phyloP scores from a whole-genome alignment of 768 basidiomycete species.

The Tylopilus plumbeoviolaceoides region DNA sequence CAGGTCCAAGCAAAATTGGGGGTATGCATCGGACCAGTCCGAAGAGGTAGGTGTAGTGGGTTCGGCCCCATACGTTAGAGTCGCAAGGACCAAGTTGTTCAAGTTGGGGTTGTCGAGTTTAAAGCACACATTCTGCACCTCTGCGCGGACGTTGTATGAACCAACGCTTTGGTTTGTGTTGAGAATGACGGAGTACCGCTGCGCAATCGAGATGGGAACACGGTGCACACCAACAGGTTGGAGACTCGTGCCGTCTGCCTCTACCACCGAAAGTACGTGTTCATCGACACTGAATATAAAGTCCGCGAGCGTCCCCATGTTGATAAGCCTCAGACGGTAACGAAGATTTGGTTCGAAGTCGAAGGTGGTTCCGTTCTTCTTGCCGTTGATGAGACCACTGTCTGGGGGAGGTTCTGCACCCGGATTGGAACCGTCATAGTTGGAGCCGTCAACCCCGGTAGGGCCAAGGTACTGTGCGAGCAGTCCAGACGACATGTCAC shows the following conservation, averaged over 20 bases:
- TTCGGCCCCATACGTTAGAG: slow-evolving; percentile 25
- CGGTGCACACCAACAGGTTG: slow-evolving; percentile 36
- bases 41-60: slow-evolving; percentile 22
- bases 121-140: slow-evolving; percentile 32
- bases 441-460: slow-evolving; percentile 24
- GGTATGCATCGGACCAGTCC: slow-evolving; percentile 27
- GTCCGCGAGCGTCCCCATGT: slow-evolving; percentile 45
- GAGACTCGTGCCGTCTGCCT: slow-evolving; percentile 45
- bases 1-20: slow-evolving; percentile 22
- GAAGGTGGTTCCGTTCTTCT: slow-evolving; percentile 22
- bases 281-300: slow-evolving; percentile 43
- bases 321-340: slow-evolving; percentile 47
- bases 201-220: slow-evolving; percentile 42
- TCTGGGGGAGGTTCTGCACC: slow-evolving; percentile 38
- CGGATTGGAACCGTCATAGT: slow-evolving; percentile 28
- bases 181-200: slow-evolving; percentile 49
- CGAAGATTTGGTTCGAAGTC: slow-evolving; percentile 32
- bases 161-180: slow-evolving; percentile 36
- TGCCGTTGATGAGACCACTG: slow-evolving; percentile 34
- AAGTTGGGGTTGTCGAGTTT: slow-evolving; percentile 28
- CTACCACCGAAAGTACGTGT: slow-evolving; percentile 44
- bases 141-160: slow-evolving; percentile 36
- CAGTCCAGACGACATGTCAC: slow-evolving; percentile 28
- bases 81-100: slow-evolving; percentile 28
- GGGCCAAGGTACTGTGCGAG: slow-evolving; percentile 29